Base-by-base conservation (phyloP, 805 yeast species). In the Saccharomycopsis schoenii region DNA sequence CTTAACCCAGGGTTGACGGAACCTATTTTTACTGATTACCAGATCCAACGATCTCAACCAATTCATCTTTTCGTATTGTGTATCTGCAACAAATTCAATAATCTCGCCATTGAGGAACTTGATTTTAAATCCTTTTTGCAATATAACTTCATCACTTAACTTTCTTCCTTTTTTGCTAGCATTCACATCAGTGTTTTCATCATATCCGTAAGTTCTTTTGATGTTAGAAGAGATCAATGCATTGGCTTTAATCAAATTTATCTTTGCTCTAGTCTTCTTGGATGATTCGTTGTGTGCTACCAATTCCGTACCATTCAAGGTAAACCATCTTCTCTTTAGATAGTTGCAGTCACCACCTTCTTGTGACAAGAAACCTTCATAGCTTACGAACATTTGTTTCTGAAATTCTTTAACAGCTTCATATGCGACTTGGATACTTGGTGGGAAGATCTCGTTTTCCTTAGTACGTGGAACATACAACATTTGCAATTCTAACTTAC, bases 291-390 rank as follows among this genome's bases (percentile, higher is more conserved):
- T 85, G 69, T 86, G 89, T 0, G 97, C 97, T 59, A 84, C 77
- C 66, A 92, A 74, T 41, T 84, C 82, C 9, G 84, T 80, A 0
- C 93, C 96, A 55, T 80, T 76, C n/a, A 92, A 76, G 65, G 81
- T 84, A 74, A 86, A 90, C 73, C 73, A 89, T 61, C 97, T 78
- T 65, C 87, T 81, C 66, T 88, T 82, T 84, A 92, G 83, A 36
- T 78, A 75, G 15, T 78, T 81, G 66, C 94, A 81, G 73, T 92
- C 98, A 10, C 97, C 97, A 19, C 98, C 98, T 68, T 86, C 89
- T 73, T 92, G 98, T 67, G 83, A 83, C 74, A 93, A 74, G 68
- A 76, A 85, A 0, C 97, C 97, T 69, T 87, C 86, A 67, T 75
- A 74, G 1, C 58, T 60, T 19, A 76, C 66, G 5, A 65, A 56